Evolutionary conservation across 257 asterid genomes (phyloP), one percentile per base, ranked within the genome.

Genomic region (Cynanchum wilfordii): DNA sequence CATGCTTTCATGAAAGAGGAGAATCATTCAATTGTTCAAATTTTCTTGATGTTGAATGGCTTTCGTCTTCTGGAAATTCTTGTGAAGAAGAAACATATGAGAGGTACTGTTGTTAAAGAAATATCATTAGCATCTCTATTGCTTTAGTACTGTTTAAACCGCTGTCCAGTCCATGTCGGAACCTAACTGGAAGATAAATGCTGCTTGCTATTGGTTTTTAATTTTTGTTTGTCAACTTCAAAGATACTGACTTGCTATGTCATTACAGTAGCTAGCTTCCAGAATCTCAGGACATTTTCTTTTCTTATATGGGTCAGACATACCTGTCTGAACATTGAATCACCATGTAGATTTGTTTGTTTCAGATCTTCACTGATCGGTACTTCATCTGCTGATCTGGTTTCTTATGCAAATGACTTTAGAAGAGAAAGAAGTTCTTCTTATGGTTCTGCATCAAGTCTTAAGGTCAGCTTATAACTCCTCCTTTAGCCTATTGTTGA

Each of bases 41-140:
- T 83, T 92, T 92, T 83, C 81, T 92, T 40, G 88, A 88, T 72
- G 77, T 86, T 22, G 98, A 90, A 67, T 85, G 92, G 90, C 85
- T 95, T 69, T 91, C 99, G 75, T 88, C 97, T n/a, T 87, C 96
- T 25, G 96, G 93, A 29, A 90, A 92, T 79, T 95, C 98, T 7
- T 87, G 94, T 56, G 99, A 95, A 77, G 99, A 92, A 49, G 96
- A 93, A 33, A 76, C 84, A n/a, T 86, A 76, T 22, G 97, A 88
- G 73, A 85, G 97, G 99, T 94, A 79, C 69, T 20, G 17, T 24
- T n/a, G 54, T n/a, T 11, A 36, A 15, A 40, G 54, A 70, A 9
- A 29, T 20, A 71, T 69, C 36, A 13, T 27, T 49, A 51, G 22
- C 73, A 16, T 29, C 15, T 68, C 52, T 44, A 16, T 68, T 42